phyloP scores from a whole-genome alignment of 2,329 filamentous ascomycete genomes.

The Allantophomopsis cytisporea region DNA sequence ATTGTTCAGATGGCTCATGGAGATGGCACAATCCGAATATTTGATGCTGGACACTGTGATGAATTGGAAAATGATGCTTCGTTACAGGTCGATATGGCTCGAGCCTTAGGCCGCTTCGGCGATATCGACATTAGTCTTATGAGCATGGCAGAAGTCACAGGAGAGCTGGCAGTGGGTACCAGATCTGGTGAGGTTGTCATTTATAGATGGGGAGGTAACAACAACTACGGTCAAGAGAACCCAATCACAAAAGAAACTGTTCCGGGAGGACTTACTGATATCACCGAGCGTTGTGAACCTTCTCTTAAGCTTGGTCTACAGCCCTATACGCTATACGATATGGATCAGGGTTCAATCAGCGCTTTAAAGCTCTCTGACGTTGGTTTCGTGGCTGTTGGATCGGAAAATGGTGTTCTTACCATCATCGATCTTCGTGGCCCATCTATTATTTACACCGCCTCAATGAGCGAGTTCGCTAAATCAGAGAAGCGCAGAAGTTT shows the following conservation, averaged over 20 bases:
- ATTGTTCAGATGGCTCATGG: constrained; percentile 79
- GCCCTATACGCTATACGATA: constrained; percentile 69
- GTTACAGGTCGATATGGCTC: constrained; percentile 76
- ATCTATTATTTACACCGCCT: constrained; percentile 63
- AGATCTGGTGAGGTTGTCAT: constrained; percentile 73
- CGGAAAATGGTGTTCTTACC: constrained; percentile 66
- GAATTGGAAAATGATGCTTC: constrained; percentile 78
- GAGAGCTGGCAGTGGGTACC: constrained; percentile 75
- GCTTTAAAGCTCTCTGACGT: constrained; percentile 79
- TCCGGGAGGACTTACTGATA: constrained; percentile 60
- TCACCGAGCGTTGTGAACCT: constrained; percentile 58
- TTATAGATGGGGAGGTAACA: constrained; percentile 80
- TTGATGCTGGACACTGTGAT: constrained; percentile 85
- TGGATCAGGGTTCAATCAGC: constrained; percentile 70
- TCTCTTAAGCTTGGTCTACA: constrained; percentile 67
- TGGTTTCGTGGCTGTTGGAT: constrained; percentile 81
- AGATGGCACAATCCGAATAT: constrained; percentile 82
- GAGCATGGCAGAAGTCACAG: constrained; percentile 67
- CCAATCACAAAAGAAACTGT: constrained; percentile 37
- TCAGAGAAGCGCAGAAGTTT: constrained; percentile 67
- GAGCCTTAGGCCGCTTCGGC: constrained; percentile 67
- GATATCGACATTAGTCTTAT: constrained; percentile 67
- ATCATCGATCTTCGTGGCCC: constrained; percentile 85
- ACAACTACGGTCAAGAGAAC: constrained; percentile 51
- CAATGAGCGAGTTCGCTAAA: constrained; percentile 61